Base-by-base conservation (phyloP, 495 filamentous ascomycete genomes). In the Penicillium malachiteum region DNA sequence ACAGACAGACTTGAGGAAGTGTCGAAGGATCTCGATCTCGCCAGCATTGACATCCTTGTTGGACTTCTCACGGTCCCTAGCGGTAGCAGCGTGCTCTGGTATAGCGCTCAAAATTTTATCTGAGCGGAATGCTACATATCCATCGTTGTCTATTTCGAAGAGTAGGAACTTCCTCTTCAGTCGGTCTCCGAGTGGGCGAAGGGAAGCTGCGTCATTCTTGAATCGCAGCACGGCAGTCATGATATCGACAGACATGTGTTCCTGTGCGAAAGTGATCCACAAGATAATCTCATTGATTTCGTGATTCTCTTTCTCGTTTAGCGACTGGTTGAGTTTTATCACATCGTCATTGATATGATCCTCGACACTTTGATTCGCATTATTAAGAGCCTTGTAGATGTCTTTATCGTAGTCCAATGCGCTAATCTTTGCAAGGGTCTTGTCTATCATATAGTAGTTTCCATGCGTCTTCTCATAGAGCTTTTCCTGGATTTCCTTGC, bases 261-360 rank as follows among this genome's bases (percentile, higher is more conserved):
- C 39, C 12, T 14, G n/a, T 6, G 50, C 50, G 17, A 50, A 59
- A 9, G 44, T 54, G 44, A 51, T 30, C 57, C 57, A 59, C 11
- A 54, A 39, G 14, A 59, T 47, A 2, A 59, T 43, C 18, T 50
- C 18, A 32, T 55, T 59, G 6, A 55, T 59, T 30, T 59, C 57
- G 13, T 55, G 14, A 16, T 30, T 34, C 33, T 45, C 46, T 18
- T 54, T 47, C 30, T 34, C 51, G 17, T 16, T 13, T 14, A 37
- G 42, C 17, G 31, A 46, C 35, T 46, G 37, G 46, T 44, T 26
- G 10, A 43, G 43, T 34, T 26, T 54, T 12, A 31, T 5, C 9
- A 59, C 42, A 32, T 59, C 51, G 11, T 46, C 51, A 0, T 32
- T 12, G 34, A 59, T 53, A 7, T 55, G 51, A 8, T 55, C 16